Evolutionary conservation across 106 monocot species (phyloP).

Genomic region (Dendrobium nobile): DNA sequence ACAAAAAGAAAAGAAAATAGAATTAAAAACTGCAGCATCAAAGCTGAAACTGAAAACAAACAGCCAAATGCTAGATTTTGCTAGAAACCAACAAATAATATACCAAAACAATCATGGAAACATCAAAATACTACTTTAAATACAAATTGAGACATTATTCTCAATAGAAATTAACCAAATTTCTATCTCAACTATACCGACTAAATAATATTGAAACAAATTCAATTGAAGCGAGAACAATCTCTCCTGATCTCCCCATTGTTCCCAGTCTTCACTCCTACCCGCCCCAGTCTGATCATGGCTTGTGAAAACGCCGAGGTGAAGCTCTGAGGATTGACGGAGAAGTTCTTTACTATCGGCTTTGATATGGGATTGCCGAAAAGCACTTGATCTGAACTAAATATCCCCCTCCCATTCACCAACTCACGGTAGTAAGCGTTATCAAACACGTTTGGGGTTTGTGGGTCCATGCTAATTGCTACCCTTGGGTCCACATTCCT

Average conservation of each 20-base stretch:
- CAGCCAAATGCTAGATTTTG: too few relatives aligned
- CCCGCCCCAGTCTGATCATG: slow-evolving; percentile 30
- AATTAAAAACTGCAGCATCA: too few relatives aligned
- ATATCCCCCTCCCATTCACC: slow-evolving; percentile 20
- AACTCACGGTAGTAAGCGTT: slow-evolving; percentile 29
- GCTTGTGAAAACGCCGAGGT: slow-evolving; percentile 17
- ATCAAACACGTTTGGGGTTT: slow-evolving; percentile 16
- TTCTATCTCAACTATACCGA: too few relatives aligned
- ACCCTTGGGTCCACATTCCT: slow-evolving; percentile 7
- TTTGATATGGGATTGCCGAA: slow-evolving; percentile 12
- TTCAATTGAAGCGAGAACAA: slow-evolving; percentile 28
- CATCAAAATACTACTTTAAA: too few relatives aligned
- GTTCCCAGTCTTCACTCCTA: slow-evolving; percentile 37
- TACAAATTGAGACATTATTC: too few relatives aligned
- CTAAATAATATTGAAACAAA: neutral
- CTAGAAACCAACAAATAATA: too few relatives aligned
- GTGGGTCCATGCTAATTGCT: slow-evolving; percentile 14
- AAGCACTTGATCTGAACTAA: slow-evolving; percentile 33
- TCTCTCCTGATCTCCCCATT: slow-evolving; percentile 33
- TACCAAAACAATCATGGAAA: too few relatives aligned
- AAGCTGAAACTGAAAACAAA: too few relatives aligned
- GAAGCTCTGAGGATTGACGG: slow-evolving; percentile 7
- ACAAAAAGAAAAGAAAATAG: too few relatives aligned
- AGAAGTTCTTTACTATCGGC: slow-evolving; percentile 15
- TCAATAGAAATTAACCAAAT: too few relatives aligned